Evolutionary conservation across 2,329 filamentous ascomycete species (phyloP).

Genomic region (Fusarium coffeatum): DNA sequence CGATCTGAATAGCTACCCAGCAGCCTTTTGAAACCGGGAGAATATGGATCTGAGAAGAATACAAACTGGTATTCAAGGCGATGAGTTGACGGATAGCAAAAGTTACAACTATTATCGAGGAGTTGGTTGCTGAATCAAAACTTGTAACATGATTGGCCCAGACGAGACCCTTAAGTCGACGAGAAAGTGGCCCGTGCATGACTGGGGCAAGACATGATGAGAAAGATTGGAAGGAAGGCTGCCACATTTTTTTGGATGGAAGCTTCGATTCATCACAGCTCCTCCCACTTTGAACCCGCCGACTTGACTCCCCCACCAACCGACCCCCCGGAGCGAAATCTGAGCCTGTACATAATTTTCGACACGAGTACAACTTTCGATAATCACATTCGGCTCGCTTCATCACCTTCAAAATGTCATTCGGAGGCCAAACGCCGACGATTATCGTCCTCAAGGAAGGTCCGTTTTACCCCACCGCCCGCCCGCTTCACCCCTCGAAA

Average conservation of each 20-base stretch:
- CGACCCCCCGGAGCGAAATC: slow-evolving; percentile 19
- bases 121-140: slow-evolving; percentile 15
- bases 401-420: slow-evolving; percentile 78
- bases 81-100: background rate
- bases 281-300: slow-evolving; percentile 47
- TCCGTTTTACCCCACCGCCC: slow-evolving; percentile 65
- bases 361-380: slow-evolving; percentile 22
- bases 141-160: slow-evolving; percentile 23
- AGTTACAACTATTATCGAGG: background rate
- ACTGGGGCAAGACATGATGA: slow-evolving; percentile 45
- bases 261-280: slow-evolving; percentile 56
- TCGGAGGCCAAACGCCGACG: slow-evolving; percentile 96
- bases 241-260: slow-evolving; percentile 63
- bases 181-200: slow-evolving; percentile 46
- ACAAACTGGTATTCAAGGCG: background rate
- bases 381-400: slow-evolving; percentile 18
- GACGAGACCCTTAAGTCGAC: slow-evolving; percentile 20
- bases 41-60: background rate
- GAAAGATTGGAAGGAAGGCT: slow-evolving; percentile 52
- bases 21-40: background rate
- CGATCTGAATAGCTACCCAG: no score
- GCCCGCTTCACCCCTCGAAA: slow-evolving; percentile 43
- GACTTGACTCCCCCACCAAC: slow-evolving; percentile 37
- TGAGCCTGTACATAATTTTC: slow-evolving; percentile 21
- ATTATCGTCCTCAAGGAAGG: slow-evolving; percentile 99